Evolutionary conservation across 1,284 basidiomycete species (phyloP).

Genomic region (Leccinum subrobustum): DNA sequence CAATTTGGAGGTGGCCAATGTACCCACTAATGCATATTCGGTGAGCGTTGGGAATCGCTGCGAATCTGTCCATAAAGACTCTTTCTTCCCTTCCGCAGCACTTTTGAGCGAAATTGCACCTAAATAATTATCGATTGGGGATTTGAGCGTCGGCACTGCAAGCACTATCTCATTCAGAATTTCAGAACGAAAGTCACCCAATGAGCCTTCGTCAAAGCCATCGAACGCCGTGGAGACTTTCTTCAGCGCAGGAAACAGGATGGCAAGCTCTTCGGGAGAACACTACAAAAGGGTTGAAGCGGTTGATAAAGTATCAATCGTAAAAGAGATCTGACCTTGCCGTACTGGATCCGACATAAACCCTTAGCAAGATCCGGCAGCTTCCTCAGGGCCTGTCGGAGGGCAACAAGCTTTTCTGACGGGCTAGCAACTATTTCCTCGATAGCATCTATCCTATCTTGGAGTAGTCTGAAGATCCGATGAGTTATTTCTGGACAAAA

Average conservation of each 20-base stretch:
- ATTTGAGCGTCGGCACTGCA: constrained; percentile 65
- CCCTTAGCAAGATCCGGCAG: constrained; percentile 91
- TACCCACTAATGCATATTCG: constrained; percentile 40
- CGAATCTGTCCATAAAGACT: constrained; percentile 71
- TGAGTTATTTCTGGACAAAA: constrained; percentile 4
- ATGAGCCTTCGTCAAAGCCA: constrained; percentile 40
- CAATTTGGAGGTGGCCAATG: neutral
- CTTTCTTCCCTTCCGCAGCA: constrained; percentile 71
- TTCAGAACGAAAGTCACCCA: constrained; percentile 58
- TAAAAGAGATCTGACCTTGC: constrained; percentile 55
- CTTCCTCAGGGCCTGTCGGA: constrained; percentile 70
- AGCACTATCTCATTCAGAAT: constrained; percentile 74
- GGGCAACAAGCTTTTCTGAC: constrained; percentile 56
- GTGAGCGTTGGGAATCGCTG: constrained; percentile 71
- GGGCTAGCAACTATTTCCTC: constrained; percentile 71
- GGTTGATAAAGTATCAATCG: neutral
- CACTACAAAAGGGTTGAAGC: constrained; percentile 46
- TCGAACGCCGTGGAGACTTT: constrained; percentile 73
- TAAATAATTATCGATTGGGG: constrained; percentile 58
- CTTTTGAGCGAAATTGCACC: constrained; percentile 59
- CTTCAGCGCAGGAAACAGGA: constrained; percentile 75
- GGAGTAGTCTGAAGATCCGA: constrained; percentile 53
- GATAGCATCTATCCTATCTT: constrained; percentile 81
- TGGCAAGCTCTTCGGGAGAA: constrained; percentile 80
- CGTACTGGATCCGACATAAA: constrained; percentile 86